These are phyloP conservation scores for Verticillium nonalfalfae DNA, from an alignment of 2,329 filamentous ascomycete species.

Conservation along the genomic window DNA sequence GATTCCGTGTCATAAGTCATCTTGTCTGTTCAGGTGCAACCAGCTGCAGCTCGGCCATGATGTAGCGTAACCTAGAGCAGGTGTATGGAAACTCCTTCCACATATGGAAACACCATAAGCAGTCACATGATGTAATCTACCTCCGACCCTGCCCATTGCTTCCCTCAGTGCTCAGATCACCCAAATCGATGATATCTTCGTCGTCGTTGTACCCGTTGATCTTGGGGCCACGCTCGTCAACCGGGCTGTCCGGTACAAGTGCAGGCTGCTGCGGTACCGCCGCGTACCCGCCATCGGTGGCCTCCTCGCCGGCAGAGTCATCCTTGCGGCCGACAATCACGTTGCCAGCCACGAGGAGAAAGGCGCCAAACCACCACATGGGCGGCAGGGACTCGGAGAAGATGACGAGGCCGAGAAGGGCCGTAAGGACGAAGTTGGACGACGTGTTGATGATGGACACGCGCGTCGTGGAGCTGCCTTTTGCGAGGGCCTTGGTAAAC, in stretches of 20 bases:
- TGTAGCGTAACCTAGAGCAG: too few species aligned
- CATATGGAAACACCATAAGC: not conserved
- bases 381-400: constrained; percentile 67
- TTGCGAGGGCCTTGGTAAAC: constrained; percentile 72
- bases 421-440: constrained; percentile 74
- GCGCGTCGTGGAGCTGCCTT: constrained; percentile 68
- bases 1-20: too few species aligned
- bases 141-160: not conserved
- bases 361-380: constrained; percentile 71
- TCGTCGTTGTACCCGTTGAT: constrained; percentile 14
- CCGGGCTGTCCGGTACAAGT: not conserved
- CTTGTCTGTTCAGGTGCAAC: too few species aligned
- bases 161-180: constrained; percentile 9
- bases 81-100: not conserved
- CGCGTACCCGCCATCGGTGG: constrained; percentile 20
- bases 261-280: constrained; percentile 18
- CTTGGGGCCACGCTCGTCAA: not conserved
- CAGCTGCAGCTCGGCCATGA: too few species aligned
- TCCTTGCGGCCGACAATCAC: constrained; percentile 71
- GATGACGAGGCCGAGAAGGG: constrained; percentile 61
- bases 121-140: not conserved
- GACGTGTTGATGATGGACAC: constrained; percentile 80
- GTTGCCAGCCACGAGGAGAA: constrained; percentile 66
- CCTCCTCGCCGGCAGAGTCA: constrained; percentile 11
- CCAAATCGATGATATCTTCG: constrained; percentile 28